Evolutionary conservation across 352 stramenopile species (phyloP).

Genomic region (Synura sp.): DNA sequence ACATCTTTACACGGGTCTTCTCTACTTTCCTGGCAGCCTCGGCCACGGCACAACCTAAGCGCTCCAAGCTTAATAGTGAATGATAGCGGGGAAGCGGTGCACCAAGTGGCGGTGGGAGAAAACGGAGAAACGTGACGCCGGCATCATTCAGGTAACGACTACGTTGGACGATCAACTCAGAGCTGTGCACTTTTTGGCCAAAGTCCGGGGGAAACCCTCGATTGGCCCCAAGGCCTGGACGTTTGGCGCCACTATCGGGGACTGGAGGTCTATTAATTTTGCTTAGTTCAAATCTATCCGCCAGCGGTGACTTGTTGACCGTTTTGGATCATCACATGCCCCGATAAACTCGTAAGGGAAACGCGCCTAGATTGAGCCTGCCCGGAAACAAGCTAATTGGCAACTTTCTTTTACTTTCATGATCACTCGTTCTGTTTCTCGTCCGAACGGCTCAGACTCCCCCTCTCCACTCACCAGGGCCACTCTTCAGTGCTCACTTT

Average conservation of each 20-base stretch:
- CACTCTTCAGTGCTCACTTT: background rate
- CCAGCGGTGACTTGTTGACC: slow-evolving; percentile 20
- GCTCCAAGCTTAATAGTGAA: background rate
- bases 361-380: background rate
- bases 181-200: too few species aligned
- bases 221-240: slow-evolving; percentile 23
- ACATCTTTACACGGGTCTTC: slow-evolving; percentile 6
- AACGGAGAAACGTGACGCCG: background rate
- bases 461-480: background rate
- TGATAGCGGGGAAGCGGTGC: background rate
- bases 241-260: background rate
- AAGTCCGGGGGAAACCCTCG: background rate
- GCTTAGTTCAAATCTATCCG: background rate
- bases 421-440: background rate
- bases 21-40: slow-evolving; percentile 10
- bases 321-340: background rate
- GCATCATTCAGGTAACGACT: background rate
- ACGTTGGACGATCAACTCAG: slow-evolving; percentile 8
- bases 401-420: background rate
- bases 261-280: slow-evolving; percentile 28
- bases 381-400: background rate
- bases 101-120: background rate
- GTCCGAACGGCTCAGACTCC: background rate
- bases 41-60: background rate
- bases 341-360: background rate